Percentiles rank a stretch among this genome's conserved stretches.
phyloP scores from a whole-genome alignment of 2,329 filamentous ascomycete species.

The Boeremia lycopersici region DNA sequence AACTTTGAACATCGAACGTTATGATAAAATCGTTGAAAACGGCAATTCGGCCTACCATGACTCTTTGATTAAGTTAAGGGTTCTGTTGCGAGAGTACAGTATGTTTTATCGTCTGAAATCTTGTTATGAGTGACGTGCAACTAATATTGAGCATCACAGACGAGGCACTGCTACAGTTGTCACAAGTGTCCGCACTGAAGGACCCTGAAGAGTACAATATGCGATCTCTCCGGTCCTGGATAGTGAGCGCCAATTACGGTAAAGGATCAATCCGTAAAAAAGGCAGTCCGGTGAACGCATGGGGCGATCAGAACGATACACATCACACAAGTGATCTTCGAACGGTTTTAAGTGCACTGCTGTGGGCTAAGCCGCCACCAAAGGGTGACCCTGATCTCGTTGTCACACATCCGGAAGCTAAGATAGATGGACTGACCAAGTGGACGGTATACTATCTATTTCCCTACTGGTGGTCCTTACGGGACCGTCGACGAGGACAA shows the following conservation, averaged over 20 bases:
- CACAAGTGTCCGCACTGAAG: neutral
- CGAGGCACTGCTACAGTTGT: neutral
- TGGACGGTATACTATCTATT: neutral
- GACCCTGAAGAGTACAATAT: slow-evolving; percentile 6
- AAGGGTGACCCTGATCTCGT: neutral
- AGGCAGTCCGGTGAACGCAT: neutral
- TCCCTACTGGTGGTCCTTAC: neutral
- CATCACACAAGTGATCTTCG: neutral
- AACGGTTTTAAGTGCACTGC: neutral
- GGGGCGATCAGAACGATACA: neutral
- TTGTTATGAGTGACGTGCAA: neutral
- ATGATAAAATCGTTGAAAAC: neutral
- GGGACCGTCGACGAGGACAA: neutral
- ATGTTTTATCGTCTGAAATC: neutral
- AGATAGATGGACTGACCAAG: slow-evolving; percentile 2
- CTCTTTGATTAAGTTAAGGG: neutral
- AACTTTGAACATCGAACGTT: neutral
- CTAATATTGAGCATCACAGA: neutral
- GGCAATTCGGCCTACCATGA: neutral
- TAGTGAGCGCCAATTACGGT: neutral
- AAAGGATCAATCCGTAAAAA: neutral
- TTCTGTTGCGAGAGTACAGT: neutral
- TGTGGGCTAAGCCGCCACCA: neutral
- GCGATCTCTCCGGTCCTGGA: neutral
- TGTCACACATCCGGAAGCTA: neutral